These are phyloP conservation scores for Xanthoconium stramineum DNA, from an alignment of 768 basidiomycete genomes.

Conservation along the genomic window DNA sequence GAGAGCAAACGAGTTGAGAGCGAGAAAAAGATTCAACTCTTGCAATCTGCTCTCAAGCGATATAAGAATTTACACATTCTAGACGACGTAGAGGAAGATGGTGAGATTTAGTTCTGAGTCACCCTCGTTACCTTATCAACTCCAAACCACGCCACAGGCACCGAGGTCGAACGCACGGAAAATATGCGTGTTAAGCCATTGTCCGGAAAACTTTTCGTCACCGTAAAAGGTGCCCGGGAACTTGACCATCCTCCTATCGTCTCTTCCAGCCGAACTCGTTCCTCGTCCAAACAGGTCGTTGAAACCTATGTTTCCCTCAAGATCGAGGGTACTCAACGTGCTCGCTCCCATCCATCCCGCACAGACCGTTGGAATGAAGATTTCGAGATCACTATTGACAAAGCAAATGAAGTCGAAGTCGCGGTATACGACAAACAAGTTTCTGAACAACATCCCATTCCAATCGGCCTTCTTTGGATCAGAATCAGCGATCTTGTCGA, in stretches of 20 bases:
- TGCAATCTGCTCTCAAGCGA: conserved; percentile 87
- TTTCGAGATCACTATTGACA: conserved; percentile 94
- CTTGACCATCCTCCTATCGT: conserved; percentile 89
- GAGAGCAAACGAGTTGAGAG: conserved; percentile 93
- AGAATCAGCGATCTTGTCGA: conserved; percentile 92
- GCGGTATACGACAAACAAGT: conserved; percentile 91
- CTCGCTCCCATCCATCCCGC: conserved; percentile 86
- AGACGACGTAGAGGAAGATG: conserved; percentile 84
- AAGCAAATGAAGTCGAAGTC: conserved; percentile 97
- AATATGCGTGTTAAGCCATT: conserved; percentile 91
- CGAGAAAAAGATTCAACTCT: conserved; percentile 92
- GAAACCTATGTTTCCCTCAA: conserved; percentile 95
- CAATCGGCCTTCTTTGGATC: conserved; percentile 94
- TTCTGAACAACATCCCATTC: conserved; percentile 75
- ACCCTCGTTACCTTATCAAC: not conserved
- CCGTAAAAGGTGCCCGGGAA: conserved; percentile 86
- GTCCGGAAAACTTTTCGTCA: conserved; percentile 88
- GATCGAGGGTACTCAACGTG: conserved; percentile 92
- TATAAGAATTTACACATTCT: conserved; percentile 96
- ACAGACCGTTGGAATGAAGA: conserved; percentile 98
- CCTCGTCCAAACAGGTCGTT: conserved; percentile 68
- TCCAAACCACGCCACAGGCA: conserved; percentile 42
- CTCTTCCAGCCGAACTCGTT: conserved; percentile 57
- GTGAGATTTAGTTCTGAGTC: conserved; percentile 33
- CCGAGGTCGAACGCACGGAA: conserved; percentile 85